These are phyloP conservation scores for Rhododendron mucronatum DNA, from an alignment of 148 eudicot genomes.

Conservation along the genomic window DNA sequence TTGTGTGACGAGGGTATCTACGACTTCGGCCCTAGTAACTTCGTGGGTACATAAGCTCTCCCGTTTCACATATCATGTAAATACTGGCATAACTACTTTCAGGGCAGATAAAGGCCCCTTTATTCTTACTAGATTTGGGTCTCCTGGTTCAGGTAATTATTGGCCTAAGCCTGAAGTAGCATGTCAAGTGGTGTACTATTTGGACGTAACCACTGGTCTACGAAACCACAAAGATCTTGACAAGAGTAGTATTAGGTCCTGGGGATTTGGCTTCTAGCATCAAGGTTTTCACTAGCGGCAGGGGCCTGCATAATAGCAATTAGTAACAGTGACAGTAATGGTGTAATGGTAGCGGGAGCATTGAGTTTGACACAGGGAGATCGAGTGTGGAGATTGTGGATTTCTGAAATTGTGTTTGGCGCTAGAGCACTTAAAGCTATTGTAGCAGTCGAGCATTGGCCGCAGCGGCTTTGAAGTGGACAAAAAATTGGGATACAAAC, in stretches of 20 bases:
- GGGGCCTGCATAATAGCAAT: background rate
- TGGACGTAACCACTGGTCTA: background rate
- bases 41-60: background rate
- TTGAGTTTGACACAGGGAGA: background rate
- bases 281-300: background rate
- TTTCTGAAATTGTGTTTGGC: background rate
- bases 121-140: background rate
- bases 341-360: background rate
- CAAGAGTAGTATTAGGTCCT: background rate
- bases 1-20: background rate
- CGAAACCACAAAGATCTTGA: background rate
- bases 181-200: background rate
- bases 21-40: background rate
- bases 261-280: background rate
- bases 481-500: background rate
- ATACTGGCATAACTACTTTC: background rate
- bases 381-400: background rate
- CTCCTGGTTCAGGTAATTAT: background rate
- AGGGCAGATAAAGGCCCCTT: background rate
- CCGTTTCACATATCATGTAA: background rate
- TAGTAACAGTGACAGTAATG: background rate
- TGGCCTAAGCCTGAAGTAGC: background rate
- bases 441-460: background rate
- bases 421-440: background rate
- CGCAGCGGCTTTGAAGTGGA: background rate